phyloP scores from a whole-genome alignment of 1,139 yeast genomes.

The Kodamaea ohmeri region DNA sequence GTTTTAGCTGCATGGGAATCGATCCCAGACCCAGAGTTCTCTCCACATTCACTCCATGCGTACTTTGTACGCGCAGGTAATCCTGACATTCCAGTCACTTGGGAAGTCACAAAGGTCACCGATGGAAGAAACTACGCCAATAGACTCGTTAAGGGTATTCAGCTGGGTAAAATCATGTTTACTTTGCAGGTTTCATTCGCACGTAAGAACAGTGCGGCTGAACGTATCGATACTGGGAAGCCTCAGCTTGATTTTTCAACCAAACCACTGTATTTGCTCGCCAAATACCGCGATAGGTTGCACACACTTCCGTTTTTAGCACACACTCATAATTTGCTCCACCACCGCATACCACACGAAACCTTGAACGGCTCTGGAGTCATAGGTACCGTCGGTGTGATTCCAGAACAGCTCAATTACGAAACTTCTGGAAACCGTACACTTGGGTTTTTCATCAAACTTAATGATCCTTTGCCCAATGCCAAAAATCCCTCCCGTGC shows the following conservation, averaged over 20 bases:
- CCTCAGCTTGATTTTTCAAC: conserved; percentile 32
- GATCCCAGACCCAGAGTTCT: conserved; percentile 25
- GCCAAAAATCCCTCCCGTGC: conserved; percentile 26
- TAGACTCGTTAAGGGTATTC: conserved; percentile 36
- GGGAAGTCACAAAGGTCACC: conserved; percentile 33
- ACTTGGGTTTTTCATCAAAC: conserved; percentile 35
- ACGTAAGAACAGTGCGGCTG: conserved; percentile 25
- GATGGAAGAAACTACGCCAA: conserved; percentile 39
- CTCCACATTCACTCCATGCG: conserved; percentile 41
- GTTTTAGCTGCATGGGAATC: conserved; percentile 40
- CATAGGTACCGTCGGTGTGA: conserved; percentile 8
- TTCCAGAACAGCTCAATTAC: conserved; percentile 16
- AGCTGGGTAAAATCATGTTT: conserved; percentile 32
- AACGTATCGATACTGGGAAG: conserved; percentile 15
- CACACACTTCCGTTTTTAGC: conserved; percentile 25
- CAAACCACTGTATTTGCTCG: conserved; percentile 30
- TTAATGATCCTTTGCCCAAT: conserved; percentile 27
- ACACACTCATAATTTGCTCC: conserved; percentile 35
- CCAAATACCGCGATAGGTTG: conserved; percentile 31
- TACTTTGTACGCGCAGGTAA: conserved; percentile 43
- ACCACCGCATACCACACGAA: conserved; percentile 34
- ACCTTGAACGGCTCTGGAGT: conserved; percentile 18
- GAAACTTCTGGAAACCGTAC: conserved; percentile 27
- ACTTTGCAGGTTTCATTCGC: conserved; percentile 37
- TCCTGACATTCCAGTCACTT: conserved; percentile 29